Percentiles rank a stretch among this genome's conserved stretches.
Evolutionary conservation across 345 rosid species (phyloP).

Genomic region (Salix arbutifolia): DNA sequence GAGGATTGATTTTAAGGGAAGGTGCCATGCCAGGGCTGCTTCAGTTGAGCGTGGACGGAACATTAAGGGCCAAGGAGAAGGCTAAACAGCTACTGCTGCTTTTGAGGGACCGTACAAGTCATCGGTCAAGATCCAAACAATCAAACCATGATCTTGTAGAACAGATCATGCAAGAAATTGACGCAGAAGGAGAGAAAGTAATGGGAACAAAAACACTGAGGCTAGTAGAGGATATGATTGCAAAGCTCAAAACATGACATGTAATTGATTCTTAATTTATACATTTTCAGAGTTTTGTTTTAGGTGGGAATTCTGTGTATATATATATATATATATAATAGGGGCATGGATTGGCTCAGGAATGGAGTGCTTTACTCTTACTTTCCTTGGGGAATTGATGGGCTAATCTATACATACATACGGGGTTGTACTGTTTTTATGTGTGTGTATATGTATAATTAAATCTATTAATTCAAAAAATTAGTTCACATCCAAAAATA

Average conservation of each 20-base stretch:
- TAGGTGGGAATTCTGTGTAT: neutral
- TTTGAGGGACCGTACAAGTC: conserved; percentile 47
- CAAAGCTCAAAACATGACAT: conserved; percentile 50
- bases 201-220: conserved; percentile 38
- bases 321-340: neutral
- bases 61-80: conserved; percentile 51
- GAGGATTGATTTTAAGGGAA: conserved; percentile 66
- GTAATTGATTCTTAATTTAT: neutral
- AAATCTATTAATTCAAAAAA: too few species aligned
- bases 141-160: conserved; percentile 44
- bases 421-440: too few species aligned
- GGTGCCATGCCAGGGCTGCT: conserved; percentile 81
- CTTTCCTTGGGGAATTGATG: too few species aligned
- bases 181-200: conserved; percentile 50
- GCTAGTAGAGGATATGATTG: conserved; percentile 72
- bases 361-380: too few species aligned
- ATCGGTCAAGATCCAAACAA: conserved; percentile 28
- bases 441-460: too few species aligned
- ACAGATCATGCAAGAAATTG: conserved; percentile 52
- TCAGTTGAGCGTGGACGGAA: conserved; percentile 72
- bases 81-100: conserved; percentile 62
- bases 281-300: neutral
- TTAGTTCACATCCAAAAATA: too few species aligned
- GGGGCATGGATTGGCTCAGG: too few species aligned
- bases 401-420: too few species aligned